Conservation (phyloP, 306 rosid species). For the Cucurbita argyrosperma region DNA sequence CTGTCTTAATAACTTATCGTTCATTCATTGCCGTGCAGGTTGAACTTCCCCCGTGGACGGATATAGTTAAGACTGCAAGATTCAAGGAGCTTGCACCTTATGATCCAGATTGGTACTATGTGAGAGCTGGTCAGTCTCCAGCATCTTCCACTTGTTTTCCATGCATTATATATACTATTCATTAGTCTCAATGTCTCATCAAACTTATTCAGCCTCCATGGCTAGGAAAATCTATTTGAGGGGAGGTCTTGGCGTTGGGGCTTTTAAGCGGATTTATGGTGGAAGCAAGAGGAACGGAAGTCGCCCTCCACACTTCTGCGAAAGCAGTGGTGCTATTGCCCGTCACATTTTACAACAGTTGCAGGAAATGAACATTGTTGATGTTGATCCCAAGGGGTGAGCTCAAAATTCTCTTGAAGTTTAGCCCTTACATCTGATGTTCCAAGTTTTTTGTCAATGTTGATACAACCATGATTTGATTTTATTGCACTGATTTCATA, state of each 20-base stretch:
- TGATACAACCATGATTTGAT: neutral
- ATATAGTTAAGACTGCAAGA: constrained; percentile 40
- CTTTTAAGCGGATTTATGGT: constrained; percentile 39
- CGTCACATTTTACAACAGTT: constrained; percentile 39
- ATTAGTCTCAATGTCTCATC: neutral
- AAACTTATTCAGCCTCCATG: constrained; percentile 28
- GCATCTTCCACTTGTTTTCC: neutral
- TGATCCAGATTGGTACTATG: constrained; percentile 46
- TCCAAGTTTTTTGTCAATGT: neutral
- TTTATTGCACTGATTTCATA: neutral
- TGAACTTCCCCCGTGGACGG: constrained; percentile 45
- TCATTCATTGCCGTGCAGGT: constrained; percentile 9
- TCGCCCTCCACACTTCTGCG: constrained; percentile 50
- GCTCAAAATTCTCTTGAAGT: neutral
- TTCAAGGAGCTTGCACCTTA: constrained; percentile 48
- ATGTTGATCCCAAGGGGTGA: constrained; percentile 35
- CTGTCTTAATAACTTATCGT: neutral
- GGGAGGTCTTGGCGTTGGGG: constrained; percentile 56
- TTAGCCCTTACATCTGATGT: neutral
- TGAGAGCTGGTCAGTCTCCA: constrained; percentile 29
- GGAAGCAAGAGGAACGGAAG: constrained; percentile 53
- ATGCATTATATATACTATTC: neutral
- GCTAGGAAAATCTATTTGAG: constrained; percentile 54
- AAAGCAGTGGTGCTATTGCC: constrained; percentile 47
- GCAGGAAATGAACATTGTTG: constrained; percentile 21